Evolutionary conservation across 2,329 filamentous ascomycete species (phyloP).

Genomic region (Metarhizium rileyi): DNA sequence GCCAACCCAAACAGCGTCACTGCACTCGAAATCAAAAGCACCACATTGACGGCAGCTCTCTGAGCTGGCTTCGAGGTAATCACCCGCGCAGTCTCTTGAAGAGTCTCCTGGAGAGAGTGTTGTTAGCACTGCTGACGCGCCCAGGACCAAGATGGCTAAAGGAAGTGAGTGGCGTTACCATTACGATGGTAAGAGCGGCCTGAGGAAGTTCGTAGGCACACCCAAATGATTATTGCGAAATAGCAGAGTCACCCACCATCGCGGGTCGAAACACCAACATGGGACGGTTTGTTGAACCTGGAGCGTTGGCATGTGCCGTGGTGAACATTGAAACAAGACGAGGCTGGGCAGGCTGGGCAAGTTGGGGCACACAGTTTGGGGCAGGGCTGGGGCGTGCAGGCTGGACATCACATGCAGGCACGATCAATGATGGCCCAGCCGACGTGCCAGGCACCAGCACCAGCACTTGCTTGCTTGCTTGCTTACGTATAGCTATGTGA

Average conservation of each 20-base stretch:
- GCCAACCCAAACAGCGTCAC: slow-evolving; percentile 37
- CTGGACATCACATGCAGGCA: no score
- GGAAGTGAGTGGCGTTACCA: not conserved
- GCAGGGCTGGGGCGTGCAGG: no score
- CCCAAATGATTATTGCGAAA: not conserved
- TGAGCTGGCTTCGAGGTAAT: slow-evolving; percentile 43
- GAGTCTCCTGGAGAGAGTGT: slow-evolving; percentile 19
- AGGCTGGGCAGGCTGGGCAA: no score
- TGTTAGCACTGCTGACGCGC: not conserved
- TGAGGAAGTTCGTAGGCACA: not conserved
- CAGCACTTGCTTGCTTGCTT: no score
- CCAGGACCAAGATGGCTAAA: not conserved
- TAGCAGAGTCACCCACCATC: not conserved
- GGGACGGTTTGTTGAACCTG: not conserved
- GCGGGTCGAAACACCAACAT: not conserved
- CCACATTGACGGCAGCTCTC: slow-evolving; percentile 36
- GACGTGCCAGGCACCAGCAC: no score
- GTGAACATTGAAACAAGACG: no score
- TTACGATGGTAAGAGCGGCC: not conserved
- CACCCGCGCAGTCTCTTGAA: slow-evolving; percentile 26
- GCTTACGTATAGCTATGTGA: no score
- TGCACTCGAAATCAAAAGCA: slow-evolving; percentile 33
- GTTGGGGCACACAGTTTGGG: no score
- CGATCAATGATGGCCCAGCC: no score
- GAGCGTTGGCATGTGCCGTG: not conserved